These are phyloP conservation scores for Pueraria montana DNA, from an alignment of 306 rosid species.

Conservation along the genomic window DNA sequence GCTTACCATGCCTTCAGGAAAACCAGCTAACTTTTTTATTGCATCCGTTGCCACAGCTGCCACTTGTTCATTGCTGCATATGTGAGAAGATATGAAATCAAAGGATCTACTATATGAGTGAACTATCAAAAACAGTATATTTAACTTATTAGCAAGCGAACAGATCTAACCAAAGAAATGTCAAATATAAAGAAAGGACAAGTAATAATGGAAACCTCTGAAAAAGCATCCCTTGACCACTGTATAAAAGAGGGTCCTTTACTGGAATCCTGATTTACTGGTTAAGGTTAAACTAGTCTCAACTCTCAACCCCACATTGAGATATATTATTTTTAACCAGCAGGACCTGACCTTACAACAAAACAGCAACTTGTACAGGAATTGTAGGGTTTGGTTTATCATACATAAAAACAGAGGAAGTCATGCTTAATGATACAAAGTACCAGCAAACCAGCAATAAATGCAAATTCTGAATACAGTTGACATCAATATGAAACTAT, in stretches of 20 bases:
- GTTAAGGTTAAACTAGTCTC: constrained; percentile 3
- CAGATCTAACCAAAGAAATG: background rate
- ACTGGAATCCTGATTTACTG: constrained; percentile 2
- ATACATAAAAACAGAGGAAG: background rate
- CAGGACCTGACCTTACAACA: background rate
- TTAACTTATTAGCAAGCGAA: background rate
- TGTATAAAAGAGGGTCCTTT: background rate
- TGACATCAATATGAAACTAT: background rate
- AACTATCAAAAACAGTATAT: constrained; percentile 5
- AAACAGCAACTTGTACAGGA: background rate
- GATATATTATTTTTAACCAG: constrained; percentile 1
- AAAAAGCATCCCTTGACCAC: constrained; percentile 21
- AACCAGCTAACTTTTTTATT: constrained; percentile 70
- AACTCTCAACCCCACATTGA: background rate
- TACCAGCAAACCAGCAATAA: constrained; percentile 19
- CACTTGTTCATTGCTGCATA: constrained; percentile 78
- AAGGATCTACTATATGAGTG: background rate
- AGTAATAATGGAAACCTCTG: constrained; percentile 19
- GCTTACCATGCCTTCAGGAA: constrained; percentile 82
- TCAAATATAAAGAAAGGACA: background rate
- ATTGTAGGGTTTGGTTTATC: constrained; percentile 9
- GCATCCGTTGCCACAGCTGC: constrained; percentile 76
- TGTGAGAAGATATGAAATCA: constrained; percentile 31
- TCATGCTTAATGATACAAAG: constrained; percentile 10
- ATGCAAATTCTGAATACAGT: constrained; percentile 6